Percentiles rank a stretch among this genome's conserved stretches.
Conservation (phyloP, 257 asterid species). For the Gardenia jasminoides region DNA sequence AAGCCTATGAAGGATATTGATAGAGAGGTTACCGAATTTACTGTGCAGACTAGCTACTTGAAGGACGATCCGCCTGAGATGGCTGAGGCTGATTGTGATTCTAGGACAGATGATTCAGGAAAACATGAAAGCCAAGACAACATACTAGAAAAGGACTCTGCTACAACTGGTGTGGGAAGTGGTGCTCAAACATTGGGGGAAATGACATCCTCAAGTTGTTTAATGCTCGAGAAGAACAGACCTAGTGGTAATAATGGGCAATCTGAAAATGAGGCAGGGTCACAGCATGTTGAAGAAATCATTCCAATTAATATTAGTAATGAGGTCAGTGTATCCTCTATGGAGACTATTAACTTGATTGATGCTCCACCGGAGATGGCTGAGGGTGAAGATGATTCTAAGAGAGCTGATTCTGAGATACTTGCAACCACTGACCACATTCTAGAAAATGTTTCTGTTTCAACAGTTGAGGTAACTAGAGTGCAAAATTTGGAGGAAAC, state of each 20-base stretch:
- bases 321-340: constrained; percentile 14
- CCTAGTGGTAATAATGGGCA: neutral
- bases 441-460: neutral
- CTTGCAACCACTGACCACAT: neutral
- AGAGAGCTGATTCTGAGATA: neutral
- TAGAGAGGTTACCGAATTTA: constrained; percentile 8
- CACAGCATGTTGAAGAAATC: constrained; percentile 9
- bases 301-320: neutral
- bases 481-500: constrained; percentile 2
- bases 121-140: neutral
- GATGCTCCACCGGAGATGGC: neutral
- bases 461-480: constrained; percentile 2
- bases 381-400: constrained; percentile 7
- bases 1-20: constrained; percentile 9
- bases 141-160: neutral
- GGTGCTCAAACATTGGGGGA: constrained; percentile 1
- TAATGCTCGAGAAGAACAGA: neutral
- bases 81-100: neutral
- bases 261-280: constrained; percentile 11
- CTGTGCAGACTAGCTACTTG: constrained; percentile 9
- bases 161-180: neutral
- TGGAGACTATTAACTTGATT: constrained; percentile 1
- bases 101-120: constrained; percentile 5
- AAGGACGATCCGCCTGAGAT: neutral
- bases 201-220: neutral